Base-by-base conservation (phyloP, 495 filamentous ascomycete species). In the Aspergillus sclerotioniger region DNA sequence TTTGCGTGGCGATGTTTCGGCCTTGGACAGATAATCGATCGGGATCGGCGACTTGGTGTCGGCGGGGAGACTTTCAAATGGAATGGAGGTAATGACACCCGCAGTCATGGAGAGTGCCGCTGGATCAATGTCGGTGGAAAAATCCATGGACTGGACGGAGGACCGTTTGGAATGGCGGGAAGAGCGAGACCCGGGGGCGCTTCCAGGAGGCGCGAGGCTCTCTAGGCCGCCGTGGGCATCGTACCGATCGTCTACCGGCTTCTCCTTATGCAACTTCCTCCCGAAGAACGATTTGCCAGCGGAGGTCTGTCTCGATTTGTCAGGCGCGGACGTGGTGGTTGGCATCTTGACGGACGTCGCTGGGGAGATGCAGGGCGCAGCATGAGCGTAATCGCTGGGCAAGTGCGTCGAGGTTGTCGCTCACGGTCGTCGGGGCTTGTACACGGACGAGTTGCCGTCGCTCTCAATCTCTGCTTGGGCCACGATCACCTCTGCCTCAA, bases 11-110 rank as follows among this genome's bases (percentile, higher is more conserved):
- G 82, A 82, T 57, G 88, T 80, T 35, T 92, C 89, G 19, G 82
- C 74, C 59, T 86, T 84, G 31, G 88, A 87, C 50, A 93, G 77
- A 64, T 88, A 89, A 33, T 96, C 89, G 59, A 92, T 78, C 13
- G 87, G 74, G 54, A 92, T 83, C 2, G 92, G 91, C 43, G 84
- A 86, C 52, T 80, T 82, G 33, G 75, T 76, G 68, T 90, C 90
- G 28, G 84, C 68, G 29, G 81, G 71, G n/a, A 88, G 76, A 57
- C 76, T 86, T 53, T 97, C 90, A 73, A 93, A 97, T 12, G 94
- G 91, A 57, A 98, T 93, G 1, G 89, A 87, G 8, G 92, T 91
- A 57, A 96, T 90, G 13, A 92, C 83, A 48, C 91, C 94, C n/a
- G 93, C 85, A 32, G 82, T 89, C 72, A 86, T 85, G 57, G 88